A percentile compares a stretch with the other conserved stretches of the same genome.
Evolutionary conservation across 495 filamentous ascomycete species (phyloP).

Genomic region (Neurospora discreta): DNA sequence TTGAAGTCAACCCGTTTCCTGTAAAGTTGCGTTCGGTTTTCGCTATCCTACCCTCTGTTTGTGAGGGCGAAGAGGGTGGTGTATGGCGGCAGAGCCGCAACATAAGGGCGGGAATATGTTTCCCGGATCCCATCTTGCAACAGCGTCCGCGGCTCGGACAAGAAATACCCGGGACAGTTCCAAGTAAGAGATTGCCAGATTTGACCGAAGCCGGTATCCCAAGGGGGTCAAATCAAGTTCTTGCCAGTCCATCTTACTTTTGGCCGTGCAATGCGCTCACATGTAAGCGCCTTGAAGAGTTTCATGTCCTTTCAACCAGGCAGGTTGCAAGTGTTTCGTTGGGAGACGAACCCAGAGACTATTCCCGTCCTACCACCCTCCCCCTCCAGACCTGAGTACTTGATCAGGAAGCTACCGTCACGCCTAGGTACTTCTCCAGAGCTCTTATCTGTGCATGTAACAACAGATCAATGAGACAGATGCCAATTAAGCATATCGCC

Average conservation of each 20-base stretch:
- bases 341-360: background rate
- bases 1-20: background rate
- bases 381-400: background rate
- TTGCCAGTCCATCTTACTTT: background rate
- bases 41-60: background rate
- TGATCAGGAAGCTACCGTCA: background rate
- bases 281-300: background rate
- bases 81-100: background rate
- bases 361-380: background rate
- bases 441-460: background rate
- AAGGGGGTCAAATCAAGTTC: background rate
- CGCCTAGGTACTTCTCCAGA: background rate
- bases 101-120: background rate
- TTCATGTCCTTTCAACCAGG: background rate
- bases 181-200: background rate
- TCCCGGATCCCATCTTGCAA: background rate
- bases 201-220: background rate
- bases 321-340: background rate
- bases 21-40: background rate
- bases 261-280: background rate
- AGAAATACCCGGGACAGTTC: background rate
- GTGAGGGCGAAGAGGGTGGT: background rate
- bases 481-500: background rate
- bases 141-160: background rate
- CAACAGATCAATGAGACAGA: background rate